Percentiles rank a stretch among this genome's conserved stretches.
phyloP scores from a whole-genome alignment of 345 rosid species.

The Geranium rotundifolium region DNA sequence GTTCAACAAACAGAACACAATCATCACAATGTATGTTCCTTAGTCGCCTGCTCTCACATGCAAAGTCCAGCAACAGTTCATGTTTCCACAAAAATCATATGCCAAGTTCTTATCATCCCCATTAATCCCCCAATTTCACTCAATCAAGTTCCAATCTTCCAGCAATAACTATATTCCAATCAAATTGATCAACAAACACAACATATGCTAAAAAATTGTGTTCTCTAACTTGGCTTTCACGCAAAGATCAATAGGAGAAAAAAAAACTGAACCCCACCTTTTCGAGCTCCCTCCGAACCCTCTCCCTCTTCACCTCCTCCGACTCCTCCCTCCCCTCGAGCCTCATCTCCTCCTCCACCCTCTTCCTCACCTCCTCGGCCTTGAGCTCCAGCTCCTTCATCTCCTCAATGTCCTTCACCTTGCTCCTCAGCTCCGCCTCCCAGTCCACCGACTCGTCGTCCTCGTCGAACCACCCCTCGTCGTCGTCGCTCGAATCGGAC shows the following conservation, averaged over 20 bases:
- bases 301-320: slow-evolving; percentile 75
- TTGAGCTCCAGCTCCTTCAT: slow-evolving; percentile 75
- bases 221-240: background rate
- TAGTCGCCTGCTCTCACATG: slow-evolving; percentile 52
- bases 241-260: background rate
- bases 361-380: slow-evolving; percentile 77
- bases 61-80: background rate
- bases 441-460: slow-evolving; percentile 37
- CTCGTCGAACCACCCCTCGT: slow-evolving; percentile 36
- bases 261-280: slow-evolving; percentile 39
- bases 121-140: too few species aligned
- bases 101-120: too few species aligned
- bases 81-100: too few species aligned
- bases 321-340: slow-evolving; percentile 36
- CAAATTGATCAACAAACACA: background rate
- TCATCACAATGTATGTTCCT: slow-evolving; percentile 40
- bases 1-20: background rate
- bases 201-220: background rate
- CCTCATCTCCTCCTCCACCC: slow-evolving; percentile 25
- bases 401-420: slow-evolving; percentile 68
- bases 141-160: too few species aligned
- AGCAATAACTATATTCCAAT: background rate
- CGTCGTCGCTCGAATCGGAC: slow-evolving; percentile 46
- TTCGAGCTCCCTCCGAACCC: slow-evolving; percentile 77
- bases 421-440: slow-evolving; percentile 71